Conservation (phyloP, 768 basidiomycete species). For the Filobasidium floriforme region DNA sequence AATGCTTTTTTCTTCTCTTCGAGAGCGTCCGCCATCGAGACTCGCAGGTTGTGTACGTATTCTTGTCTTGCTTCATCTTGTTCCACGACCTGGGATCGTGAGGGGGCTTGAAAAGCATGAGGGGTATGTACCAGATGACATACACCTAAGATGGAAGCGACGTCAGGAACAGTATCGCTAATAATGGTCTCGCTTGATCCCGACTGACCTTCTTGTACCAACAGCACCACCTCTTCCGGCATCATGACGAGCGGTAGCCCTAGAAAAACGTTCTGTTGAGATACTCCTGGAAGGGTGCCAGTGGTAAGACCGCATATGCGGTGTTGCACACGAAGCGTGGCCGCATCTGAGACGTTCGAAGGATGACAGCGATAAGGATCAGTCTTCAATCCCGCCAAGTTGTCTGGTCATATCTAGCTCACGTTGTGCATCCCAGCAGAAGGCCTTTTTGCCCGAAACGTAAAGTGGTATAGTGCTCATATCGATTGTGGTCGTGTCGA, state of each 20-base stretch:
- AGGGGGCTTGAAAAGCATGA: constrained; percentile 49
- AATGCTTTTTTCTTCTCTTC: constrained; percentile 44
- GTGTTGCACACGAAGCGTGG: constrained; percentile 67
- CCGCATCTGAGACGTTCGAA: constrained; percentile 56
- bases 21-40: constrained; percentile 52
- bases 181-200: not conserved
- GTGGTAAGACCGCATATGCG: constrained; percentile 74
- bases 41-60: constrained; percentile 49
- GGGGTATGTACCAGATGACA: constrained; percentile 70
- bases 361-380: not conserved
- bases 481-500: too few relatives aligned
- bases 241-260: constrained; percentile 81
- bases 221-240: constrained; percentile 84
- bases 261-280: constrained; percentile 93
- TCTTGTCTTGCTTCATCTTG: constrained; percentile 30
- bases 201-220: constrained; percentile 67
- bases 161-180: not conserved
- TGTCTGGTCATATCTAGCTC: not conserved
- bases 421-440: constrained; percentile 22
- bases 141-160: constrained; percentile 51
- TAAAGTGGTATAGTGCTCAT: constrained; percentile 19
- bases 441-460: constrained; percentile 19
- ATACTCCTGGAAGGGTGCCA: constrained; percentile 87
- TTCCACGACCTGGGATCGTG: constrained; percentile 39
- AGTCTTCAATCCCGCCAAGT: not conserved